A percentile compares a stretch with the other conserved stretches of the same genome.
These are phyloP conservation scores for Mortierella sp. DNA, from an alignment of 371 early-diverging fungal species.

Conservation along the genomic window DNA sequence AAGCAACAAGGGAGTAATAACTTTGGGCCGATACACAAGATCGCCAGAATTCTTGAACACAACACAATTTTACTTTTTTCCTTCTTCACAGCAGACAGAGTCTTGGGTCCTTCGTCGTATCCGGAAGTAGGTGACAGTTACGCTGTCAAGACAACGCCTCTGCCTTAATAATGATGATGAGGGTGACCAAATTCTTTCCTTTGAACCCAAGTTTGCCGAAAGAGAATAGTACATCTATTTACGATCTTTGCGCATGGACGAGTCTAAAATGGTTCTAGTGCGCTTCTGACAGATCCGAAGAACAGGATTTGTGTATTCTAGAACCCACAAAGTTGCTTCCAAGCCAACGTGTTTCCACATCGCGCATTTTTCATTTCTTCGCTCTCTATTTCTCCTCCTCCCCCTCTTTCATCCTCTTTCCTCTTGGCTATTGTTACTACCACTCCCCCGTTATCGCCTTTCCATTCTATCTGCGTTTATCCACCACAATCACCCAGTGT, in stretches of 20 bases:
- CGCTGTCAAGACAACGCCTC: too few species aligned
- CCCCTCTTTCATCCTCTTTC: not conserved
- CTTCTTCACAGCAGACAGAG: too few species aligned
- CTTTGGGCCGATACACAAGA: not conserved
- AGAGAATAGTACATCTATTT: not conserved
- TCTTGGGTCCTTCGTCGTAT: too few species aligned
- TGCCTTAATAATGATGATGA: not conserved
- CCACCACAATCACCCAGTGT: too few species aligned
- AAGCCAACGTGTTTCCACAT: not conserved
- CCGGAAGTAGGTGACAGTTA: too few species aligned
- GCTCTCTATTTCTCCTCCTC: not conserved
- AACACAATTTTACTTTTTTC: not conserved
- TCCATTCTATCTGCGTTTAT: too few species aligned
- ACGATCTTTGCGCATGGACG: conserved; percentile 3
- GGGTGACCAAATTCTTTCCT: not conserved
- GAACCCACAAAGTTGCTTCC: not conserved
- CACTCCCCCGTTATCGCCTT: not conserved
- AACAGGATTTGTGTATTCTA: not conserved
- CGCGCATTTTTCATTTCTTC: not conserved
- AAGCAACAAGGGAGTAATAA: not conserved
- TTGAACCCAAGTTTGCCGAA: not conserved
- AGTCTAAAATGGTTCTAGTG: not conserved
- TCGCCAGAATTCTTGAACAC: conserved; percentile 5
- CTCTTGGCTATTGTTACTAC: not conserved
- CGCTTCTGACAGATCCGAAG: not conserved